These are phyloP conservation scores for Penicillium waksmanii DNA, from an alignment of 495 filamentous ascomycete species.

Conservation along the genomic window DNA sequence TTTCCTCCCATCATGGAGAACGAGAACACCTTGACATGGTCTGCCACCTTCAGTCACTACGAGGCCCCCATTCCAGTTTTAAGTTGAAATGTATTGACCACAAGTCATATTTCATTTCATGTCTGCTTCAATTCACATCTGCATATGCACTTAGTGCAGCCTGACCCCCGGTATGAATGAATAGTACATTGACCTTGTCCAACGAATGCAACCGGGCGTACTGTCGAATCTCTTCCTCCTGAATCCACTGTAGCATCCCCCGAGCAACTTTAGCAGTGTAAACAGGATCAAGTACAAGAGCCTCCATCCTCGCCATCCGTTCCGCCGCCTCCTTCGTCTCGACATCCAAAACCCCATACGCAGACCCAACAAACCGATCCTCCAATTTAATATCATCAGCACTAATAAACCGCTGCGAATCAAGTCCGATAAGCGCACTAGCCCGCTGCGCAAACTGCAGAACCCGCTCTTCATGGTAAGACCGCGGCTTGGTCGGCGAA, in stretches of 20 bases:
- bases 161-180: constrained; percentile 49
- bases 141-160: constrained; percentile 40
- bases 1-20: too few relatives aligned
- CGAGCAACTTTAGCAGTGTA: constrained; percentile 43
- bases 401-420: constrained; percentile 28
- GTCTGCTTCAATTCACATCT: constrained; percentile 19
- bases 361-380: constrained; percentile 38
- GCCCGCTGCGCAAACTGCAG: constrained; percentile 38
- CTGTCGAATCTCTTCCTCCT: constrained; percentile 27
- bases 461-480: constrained; percentile 37
- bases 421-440: constrained; percentile 32
- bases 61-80: too few relatives aligned
- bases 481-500: constrained; percentile 36
- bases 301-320: constrained; percentile 34
- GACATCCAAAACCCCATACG: constrained; percentile 39
- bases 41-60: too few relatives aligned
- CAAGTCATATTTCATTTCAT: neutral
- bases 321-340: constrained; percentile 27
- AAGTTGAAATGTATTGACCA: neutral
- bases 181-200: constrained; percentile 38
- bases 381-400: constrained; percentile 40
- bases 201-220: constrained; percentile 4
- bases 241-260: constrained; percentile 37
- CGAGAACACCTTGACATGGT: too few relatives aligned
- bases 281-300: constrained; percentile 41